Evolutionary conservation across 768 basidiomycete species (phyloP).

Genomic region (Terana coerulea): DNA sequence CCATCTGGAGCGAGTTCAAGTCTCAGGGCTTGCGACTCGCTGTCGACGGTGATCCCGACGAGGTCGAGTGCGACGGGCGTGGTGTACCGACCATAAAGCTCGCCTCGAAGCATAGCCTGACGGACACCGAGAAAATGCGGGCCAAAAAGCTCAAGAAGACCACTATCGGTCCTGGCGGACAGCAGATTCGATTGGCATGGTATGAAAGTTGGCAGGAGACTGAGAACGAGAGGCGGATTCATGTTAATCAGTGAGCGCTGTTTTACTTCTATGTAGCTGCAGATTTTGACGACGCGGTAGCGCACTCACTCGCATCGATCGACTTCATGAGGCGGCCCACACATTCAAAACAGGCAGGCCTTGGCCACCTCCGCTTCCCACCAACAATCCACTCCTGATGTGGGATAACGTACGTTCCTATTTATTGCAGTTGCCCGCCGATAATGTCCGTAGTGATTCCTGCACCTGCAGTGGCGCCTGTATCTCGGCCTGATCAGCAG

Average conservation of each 20-base stretch:
- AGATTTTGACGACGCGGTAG: conserved; percentile 28
- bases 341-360: conserved; percentile 49
- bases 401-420: conserved; percentile 59
- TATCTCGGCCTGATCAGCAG: conserved; percentile 48
- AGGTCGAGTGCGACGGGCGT: conserved; percentile 55
- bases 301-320: conserved; percentile 42
- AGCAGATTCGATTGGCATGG: conserved; percentile 42
- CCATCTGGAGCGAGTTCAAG: conserved; percentile 54
- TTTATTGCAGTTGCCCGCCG: background rate
- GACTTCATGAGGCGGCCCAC: conserved; percentile 51
- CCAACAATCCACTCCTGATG: conserved; percentile 32
- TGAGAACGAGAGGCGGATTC: conserved; percentile 44
- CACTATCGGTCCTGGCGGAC: conserved; percentile 15
- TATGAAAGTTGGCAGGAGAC: conserved; percentile 70
- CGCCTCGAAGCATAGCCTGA: conserved; percentile 51
- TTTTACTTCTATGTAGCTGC: background rate
- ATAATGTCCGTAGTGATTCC: no score
- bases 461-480: conserved; percentile 56
- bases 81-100: conserved; percentile 66
- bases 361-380: conserved; percentile 32
- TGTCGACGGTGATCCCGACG: conserved; percentile 36
- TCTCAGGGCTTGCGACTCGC: conserved; percentile 55
- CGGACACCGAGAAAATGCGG: conserved; percentile 53
- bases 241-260: conserved; percentile 46
- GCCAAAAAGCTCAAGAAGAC: conserved; percentile 34